These are phyloP conservation scores for Plasmodium vivax DNA, from an alignment of 169 alveolate genomes.

Conservation along the genomic window DNA sequence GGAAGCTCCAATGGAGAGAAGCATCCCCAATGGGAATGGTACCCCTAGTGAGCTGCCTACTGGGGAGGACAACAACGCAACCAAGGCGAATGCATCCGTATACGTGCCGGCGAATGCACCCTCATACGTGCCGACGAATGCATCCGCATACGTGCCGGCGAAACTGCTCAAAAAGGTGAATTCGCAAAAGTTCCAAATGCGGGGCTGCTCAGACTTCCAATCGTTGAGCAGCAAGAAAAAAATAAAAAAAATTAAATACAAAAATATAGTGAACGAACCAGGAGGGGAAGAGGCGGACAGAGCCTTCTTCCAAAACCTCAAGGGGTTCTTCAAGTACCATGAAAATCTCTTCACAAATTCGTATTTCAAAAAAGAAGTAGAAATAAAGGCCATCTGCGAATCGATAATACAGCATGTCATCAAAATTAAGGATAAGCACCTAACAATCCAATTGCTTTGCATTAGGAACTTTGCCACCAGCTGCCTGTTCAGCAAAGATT, in stretches of 20 bases:
- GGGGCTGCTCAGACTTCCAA: not conserved
- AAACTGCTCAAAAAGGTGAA: slow-evolving; percentile 3
- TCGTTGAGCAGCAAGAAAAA: slow-evolving; percentile 1
- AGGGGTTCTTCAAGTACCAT: slow-evolving; percentile 56
- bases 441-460: slow-evolving; percentile 19
- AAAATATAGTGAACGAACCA: slow-evolving; percentile 14
- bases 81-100: not conserved
- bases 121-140: not conserved
- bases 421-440: not conserved
- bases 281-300: slow-evolving; percentile 8
- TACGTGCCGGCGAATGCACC: not conserved
- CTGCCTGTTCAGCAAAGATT: slow-evolving; percentile 16
- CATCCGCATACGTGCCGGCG: not conserved
- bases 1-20: not conserved
- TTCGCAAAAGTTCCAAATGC: not conserved
- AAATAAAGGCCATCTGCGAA: slow-evolving; percentile 37
- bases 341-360: slow-evolving; percentile 29
- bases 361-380: slow-evolving; percentile 31
- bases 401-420: not conserved
- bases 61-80: not conserved
- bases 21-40: not conserved
- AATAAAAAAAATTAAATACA: slow-evolving; percentile 38
- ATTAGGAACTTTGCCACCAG: slow-evolving; percentile 51
- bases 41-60: not conserved
- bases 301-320: slow-evolving; percentile 14